phyloP scores from a whole-genome alignment of 73 alveolate species.

The Symbiodinium natans region DNA sequence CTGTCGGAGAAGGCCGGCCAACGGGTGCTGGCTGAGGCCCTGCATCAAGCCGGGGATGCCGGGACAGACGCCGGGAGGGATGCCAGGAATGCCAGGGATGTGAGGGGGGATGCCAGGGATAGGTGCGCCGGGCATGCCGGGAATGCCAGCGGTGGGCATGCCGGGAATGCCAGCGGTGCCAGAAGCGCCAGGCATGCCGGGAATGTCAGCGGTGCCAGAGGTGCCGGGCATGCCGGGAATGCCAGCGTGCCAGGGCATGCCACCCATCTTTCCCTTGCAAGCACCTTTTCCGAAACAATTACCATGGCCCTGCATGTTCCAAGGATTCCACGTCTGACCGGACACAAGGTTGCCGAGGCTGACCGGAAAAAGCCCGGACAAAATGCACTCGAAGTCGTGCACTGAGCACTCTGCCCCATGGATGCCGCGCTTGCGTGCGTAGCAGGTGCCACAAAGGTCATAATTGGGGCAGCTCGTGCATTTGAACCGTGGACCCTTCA shows the following conservation, averaged over 20 bases:
- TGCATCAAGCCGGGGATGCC: background rate
- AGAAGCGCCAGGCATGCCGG: too few relatives aligned
- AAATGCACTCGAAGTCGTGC: slow-evolving; percentile 5
- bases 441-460: slow-evolving; percentile 29
- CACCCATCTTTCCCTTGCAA: background rate
- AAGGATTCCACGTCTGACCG: background rate
- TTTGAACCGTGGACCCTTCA: slow-evolving; percentile 21
- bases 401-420: background rate
- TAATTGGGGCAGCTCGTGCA: slow-evolving; percentile 7
- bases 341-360: background rate
- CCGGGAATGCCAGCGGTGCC: background rate
- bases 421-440: background rate
- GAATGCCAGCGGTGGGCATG: too few relatives aligned
- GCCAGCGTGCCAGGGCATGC: background rate
- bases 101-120: too few relatives aligned
- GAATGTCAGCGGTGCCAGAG: too few relatives aligned
- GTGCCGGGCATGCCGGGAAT: too few relatives aligned
- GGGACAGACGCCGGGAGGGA: too few relatives aligned
- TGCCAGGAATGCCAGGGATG: too few relatives aligned
- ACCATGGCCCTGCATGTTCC: background rate
- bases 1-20: background rate
- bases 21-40: background rate
- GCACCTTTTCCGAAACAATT: background rate
- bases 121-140: too few relatives aligned
- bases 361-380: background rate